These are phyloP conservation scores for Ascochyta koolunga DNA, from an alignment of 2,329 filamentous ascomycete genomes.

Conservation along the genomic window DNA sequence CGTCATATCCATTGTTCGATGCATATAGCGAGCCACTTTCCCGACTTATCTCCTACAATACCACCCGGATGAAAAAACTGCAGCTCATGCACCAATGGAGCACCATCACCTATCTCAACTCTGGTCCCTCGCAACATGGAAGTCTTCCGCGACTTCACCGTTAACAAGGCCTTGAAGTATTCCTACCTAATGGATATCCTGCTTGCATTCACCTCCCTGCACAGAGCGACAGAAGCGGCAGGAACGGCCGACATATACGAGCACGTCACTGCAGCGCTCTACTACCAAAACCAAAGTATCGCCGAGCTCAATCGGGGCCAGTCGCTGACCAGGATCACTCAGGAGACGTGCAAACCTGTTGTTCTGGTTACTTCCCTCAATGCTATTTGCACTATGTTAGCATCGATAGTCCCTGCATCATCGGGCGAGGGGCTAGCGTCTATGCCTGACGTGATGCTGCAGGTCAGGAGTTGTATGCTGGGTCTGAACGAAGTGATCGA, in stretches of 20 bases:
- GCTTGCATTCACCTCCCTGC: constrained; percentile 14
- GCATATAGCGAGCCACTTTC: background rate
- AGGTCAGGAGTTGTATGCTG: background rate
- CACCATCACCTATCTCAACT: constrained; percentile 9
- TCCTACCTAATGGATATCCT: constrained; percentile 21
- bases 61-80: constrained; percentile 13
- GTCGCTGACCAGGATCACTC: background rate
- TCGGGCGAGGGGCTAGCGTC: background rate
- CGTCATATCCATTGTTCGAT: background rate
- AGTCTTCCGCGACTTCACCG: constrained; percentile 13
- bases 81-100: constrained; percentile 23
- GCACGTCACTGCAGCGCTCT: constrained; percentile 1
- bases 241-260: background rate
- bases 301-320: background rate
- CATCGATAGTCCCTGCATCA: background rate
- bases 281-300: constrained; percentile 8
- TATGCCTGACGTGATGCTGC: background rate
- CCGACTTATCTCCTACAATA: background rate
- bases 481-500: background rate
- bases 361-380: background rate
- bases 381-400: background rate
- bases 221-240: constrained; percentile 7
- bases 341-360: background rate
- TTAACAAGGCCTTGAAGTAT: constrained; percentile 10
- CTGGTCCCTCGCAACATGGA: constrained; percentile 7